A percentile compares a stretch with the other conserved stretches of the same genome.
Evolutionary conservation across 306 rosid genomes (phyloP).

Genomic region (Cicer bijugum): DNA sequence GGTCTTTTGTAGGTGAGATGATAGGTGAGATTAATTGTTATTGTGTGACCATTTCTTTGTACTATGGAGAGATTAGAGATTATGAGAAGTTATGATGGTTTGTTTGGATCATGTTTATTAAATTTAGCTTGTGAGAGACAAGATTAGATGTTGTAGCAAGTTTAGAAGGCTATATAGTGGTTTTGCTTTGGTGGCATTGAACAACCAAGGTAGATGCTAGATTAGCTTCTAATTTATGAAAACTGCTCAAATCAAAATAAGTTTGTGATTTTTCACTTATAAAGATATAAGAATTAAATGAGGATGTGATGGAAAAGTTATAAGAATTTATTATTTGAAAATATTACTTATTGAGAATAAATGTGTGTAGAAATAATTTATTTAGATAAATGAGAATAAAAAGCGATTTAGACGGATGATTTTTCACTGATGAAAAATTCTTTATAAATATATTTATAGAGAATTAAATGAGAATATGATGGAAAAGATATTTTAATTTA

Average conservation of each 20-base stretch:
- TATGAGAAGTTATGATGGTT: constrained; percentile 20
- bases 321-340: too few species aligned
- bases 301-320: too few species aligned
- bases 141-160: constrained; percentile 1
- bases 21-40: constrained; percentile 43
- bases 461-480: background rate
- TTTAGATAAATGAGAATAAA: too few species aligned
- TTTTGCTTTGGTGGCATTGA: constrained; percentile 7
- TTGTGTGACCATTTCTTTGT: constrained; percentile 44
- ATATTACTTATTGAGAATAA: too few species aligned
- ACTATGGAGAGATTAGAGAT: constrained; percentile 37
- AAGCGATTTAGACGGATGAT: background rate
- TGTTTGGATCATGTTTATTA: constrained; percentile 42
- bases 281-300: background rate
- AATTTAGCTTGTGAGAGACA: constrained; percentile 37
- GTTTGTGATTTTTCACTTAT: background rate
- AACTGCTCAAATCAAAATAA: background rate
- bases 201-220: background rate
- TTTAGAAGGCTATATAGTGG: background rate
- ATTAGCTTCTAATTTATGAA: background rate
- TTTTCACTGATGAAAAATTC: background rate
- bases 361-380: too few species aligned
- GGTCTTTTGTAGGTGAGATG: constrained; percentile 42
- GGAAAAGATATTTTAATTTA: too few species aligned
- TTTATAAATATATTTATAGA: background rate